A percentile compares a stretch with the other conserved stretches of the same genome.
phyloP scores from a whole-genome alignment of 1,284 basidiomycete genomes.

The Cerioporus squamosus region DNA sequence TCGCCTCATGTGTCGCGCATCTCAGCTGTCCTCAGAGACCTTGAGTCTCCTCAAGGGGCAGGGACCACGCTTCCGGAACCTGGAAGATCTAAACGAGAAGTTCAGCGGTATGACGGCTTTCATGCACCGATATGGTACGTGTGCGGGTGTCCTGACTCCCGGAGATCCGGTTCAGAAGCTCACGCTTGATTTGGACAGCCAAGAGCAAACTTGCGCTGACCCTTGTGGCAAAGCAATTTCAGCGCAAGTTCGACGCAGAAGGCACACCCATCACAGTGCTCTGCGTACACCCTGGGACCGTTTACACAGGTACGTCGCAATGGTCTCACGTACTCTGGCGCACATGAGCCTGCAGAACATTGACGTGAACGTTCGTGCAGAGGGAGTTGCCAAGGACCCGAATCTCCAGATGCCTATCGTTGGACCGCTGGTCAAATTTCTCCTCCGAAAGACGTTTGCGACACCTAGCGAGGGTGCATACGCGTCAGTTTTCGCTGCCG shows the following conservation, averaged over 20 bases:
- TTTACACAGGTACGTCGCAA: slow-evolving; percentile 42
- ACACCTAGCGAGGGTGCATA: slow-evolving; percentile 40
- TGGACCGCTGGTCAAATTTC: slow-evolving; percentile 17
- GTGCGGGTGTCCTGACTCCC: neutral
- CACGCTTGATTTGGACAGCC: slow-evolving; percentile 26
- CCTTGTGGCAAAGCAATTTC: slow-evolving; percentile 36
- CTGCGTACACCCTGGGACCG: slow-evolving; percentile 42
- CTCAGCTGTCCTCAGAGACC: slow-evolving; percentile 21
- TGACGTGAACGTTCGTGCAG: neutral
- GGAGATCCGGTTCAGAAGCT: neutral
- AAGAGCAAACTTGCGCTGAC: slow-evolving; percentile 41
- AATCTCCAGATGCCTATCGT: slow-evolving; percentile 9
- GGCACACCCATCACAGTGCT: slow-evolving; percentile 37
- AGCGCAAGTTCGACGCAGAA: slow-evolving; percentile 32
- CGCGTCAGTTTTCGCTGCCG: slow-evolving; percentile 52
- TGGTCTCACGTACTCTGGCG: slow-evolving; percentile 15
- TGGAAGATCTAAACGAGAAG: slow-evolving; percentile 46
- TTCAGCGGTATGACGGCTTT: slow-evolving; percentile 31
- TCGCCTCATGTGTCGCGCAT: neutral
- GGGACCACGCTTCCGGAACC: slow-evolving; percentile 36
- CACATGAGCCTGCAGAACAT: rapidly evolving
- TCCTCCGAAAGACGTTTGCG: slow-evolving; percentile 14
- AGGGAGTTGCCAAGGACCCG: slow-evolving; percentile 19
- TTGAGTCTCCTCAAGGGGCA: slow-evolving; percentile 19
- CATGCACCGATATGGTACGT: slow-evolving; percentile 39